Evolutionary conservation across 2,329 filamentous ascomycete species (phyloP).

Genomic region (Colletotrichum sp.): DNA sequence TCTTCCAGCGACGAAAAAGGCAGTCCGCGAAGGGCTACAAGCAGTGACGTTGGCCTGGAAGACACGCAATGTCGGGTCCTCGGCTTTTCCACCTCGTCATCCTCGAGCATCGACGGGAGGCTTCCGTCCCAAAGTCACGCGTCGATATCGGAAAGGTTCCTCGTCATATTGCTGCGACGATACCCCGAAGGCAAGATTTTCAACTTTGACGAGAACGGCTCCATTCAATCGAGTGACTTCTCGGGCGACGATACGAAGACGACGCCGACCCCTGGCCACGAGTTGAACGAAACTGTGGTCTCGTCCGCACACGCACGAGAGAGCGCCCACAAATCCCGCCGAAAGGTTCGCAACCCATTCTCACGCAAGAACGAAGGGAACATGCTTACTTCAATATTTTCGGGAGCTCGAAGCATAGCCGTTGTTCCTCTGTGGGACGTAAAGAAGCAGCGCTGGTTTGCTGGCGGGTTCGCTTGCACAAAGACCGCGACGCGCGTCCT

Average conservation of each 20-base stretch:
- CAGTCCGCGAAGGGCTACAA: not conserved
- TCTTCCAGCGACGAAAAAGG: slow-evolving; percentile 23
- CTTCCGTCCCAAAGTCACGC: slow-evolving; percentile 22
- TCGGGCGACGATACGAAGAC: slow-evolving; percentile 22
- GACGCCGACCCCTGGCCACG: rapidly evolving
- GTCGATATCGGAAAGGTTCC: slow-evolving; percentile 39
- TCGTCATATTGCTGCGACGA: slow-evolving; percentile 43
- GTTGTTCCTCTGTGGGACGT: slow-evolving; percentile 54
- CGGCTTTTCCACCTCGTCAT: slow-evolving; percentile 39
- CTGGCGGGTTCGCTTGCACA: slow-evolving; percentile 55
- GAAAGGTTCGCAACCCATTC: not conserved
- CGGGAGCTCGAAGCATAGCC: slow-evolving; percentile 47
- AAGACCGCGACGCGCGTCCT: slow-evolving; percentile 45
- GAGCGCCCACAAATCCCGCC: not conserved
- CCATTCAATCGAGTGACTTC: slow-evolving; percentile 33
- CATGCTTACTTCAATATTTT: slow-evolving; percentile 38
- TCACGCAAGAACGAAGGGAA: slow-evolving; percentile 27
- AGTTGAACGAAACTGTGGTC: not conserved
- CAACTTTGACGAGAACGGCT: slow-evolving; percentile 43
- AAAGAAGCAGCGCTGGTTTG: slow-evolving; percentile 49
- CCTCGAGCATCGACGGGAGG: slow-evolving; percentile 32
- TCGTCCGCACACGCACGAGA: not conserved
- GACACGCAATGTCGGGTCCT: slow-evolving; percentile 32
- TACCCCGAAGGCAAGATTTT: slow-evolving; percentile 53
- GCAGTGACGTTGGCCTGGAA: not conserved